Conservation (phyloP, 345 rosid species). For the Clausena lansium region DNA sequence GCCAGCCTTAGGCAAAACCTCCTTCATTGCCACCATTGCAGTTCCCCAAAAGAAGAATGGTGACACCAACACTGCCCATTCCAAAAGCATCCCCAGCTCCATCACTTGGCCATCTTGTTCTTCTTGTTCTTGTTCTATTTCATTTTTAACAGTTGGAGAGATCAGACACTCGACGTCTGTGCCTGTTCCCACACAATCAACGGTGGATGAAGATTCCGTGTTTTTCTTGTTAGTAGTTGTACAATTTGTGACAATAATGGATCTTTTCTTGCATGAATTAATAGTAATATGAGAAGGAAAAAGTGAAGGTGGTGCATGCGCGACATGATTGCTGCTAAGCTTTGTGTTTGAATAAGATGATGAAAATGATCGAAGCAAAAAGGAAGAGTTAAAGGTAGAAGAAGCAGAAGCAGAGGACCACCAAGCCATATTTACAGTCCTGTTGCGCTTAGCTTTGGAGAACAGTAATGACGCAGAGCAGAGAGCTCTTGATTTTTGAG, state of each 20-base stretch:
- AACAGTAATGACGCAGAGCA: background rate
- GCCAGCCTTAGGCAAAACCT: conserved; percentile 78
- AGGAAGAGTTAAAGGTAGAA: background rate
- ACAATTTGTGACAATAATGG: conserved; percentile 5
- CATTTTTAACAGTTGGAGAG: conserved; percentile 11
- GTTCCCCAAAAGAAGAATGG: conserved; percentile 99
- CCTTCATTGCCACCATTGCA: conserved; percentile 98
- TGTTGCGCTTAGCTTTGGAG: background rate
- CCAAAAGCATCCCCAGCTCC: conserved; percentile 23
- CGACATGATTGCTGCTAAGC: background rate
- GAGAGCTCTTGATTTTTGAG: background rate
- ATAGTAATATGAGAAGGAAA: too few species aligned
- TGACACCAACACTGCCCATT: conserved; percentile 71
- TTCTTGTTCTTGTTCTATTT: background rate
- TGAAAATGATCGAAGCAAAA: background rate
- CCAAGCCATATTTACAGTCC: background rate
- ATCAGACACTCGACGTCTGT: conserved; percentile 47
- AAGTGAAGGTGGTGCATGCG: background rate
- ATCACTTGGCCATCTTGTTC: background rate
- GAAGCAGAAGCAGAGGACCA: conserved; percentile 12
- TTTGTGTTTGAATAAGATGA: background rate
- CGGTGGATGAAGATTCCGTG: conserved; percentile 2
- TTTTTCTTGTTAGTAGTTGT: conserved; percentile 18
- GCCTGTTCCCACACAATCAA: conserved; percentile 58
- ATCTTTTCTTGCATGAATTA: background rate